phyloP scores from a whole-genome alignment of 1,284 basidiomycete species.

The Volvariella surrecta region DNA sequence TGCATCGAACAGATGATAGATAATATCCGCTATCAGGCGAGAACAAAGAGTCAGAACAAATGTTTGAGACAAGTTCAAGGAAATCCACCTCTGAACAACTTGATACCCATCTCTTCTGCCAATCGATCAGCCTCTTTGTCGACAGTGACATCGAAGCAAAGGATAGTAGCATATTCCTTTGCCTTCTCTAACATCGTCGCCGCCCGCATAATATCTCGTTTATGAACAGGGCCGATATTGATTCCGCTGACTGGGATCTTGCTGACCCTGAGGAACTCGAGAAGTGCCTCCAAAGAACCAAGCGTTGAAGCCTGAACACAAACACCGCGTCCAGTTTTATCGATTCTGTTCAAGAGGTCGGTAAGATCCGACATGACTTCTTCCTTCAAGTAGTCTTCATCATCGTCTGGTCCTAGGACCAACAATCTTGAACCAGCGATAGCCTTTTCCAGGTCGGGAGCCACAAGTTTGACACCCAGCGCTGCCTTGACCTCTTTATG shows the following conservation, averaged over 20 bases:
- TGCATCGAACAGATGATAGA: constrained; percentile 97
- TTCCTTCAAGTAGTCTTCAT: constrained; percentile 91
- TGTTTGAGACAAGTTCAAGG: constrained; percentile 5
- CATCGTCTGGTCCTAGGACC: constrained; percentile 89
- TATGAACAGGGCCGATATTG: constrained; percentile 97
- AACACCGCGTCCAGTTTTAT: constrained; percentile 93
- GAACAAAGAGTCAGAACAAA: no score
- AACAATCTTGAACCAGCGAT: constrained; percentile 95
- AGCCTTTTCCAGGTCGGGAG: constrained; percentile 97
- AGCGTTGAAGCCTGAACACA: constrained; percentile 98
- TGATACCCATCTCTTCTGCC: constrained; percentile 91
- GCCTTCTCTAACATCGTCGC: constrained; percentile 96
- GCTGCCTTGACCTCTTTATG: constrained; percentile 98
- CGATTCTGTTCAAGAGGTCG: constrained; percentile 83
- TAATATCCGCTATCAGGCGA: constrained; percentile 81
- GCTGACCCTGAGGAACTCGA: constrained; percentile 92
- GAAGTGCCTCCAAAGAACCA: constrained; percentile 92
- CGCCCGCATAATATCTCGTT: constrained; percentile 90
- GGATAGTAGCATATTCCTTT: constrained; percentile 90
- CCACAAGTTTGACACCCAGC: constrained; percentile 94
- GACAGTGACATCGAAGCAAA: constrained; percentile 95
- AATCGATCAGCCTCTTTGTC: constrained; percentile 90
- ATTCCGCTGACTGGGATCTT: constrained; percentile 98
- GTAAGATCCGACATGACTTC: constrained; percentile 97
- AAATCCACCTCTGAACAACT: constrained; percentile 81